Base-by-base conservation (phyloP, 2,329 filamentous ascomycete genomes). In the Phialocephala sp. region DNA sequence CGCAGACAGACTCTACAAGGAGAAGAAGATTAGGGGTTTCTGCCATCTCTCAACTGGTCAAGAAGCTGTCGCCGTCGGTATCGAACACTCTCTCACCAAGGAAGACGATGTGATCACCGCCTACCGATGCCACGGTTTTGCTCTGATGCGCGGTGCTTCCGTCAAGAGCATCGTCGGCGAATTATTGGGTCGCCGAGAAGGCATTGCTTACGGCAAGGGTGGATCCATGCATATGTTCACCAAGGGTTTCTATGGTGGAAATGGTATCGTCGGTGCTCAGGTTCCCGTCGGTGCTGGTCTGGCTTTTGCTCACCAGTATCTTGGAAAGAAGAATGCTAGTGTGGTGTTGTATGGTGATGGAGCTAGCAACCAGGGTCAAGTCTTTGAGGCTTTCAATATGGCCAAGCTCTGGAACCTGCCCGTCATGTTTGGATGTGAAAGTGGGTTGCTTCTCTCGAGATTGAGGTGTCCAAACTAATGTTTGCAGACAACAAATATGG, bases 301-400 rank as follows among this genome's bases (percentile, higher is more conserved):
- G 73, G 95, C 93, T 69, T 99, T 99, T 77, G 95, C 95, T 68
- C 93, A 98, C 84, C 90, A 97, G 84, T 99, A 99, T 86, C 88
- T 89, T 77, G 89, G 86, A 77, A 89, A 91, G 84, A 91, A 93
- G 84, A 94, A 93, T 78, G 91, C 93, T 70, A 91, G 91, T 70
- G 86, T 99, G 73, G 88, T 94, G 71, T 87, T 99, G 66, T 99
- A 99, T 82, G 95, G 95, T 85, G 95, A 99, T 76, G 95, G 95
- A 86, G 95, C 95, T 72, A 92, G 91, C 86, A 99, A 99, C 87
- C 95, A 99, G 86, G 95, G 95, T 72, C 95, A 99, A 83, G 95
- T 99, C 75, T 99, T 99, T 77, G 95, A 99, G 87, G 94, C 95
- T 69, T 99, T 96, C 89, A 99, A 99, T 90, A 99, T 99, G 95